Evolutionary conservation across 345 rosid genomes (phyloP), one percentile per base, ranked within the genome.

Genomic region (Corchorus capsularis): DNA sequence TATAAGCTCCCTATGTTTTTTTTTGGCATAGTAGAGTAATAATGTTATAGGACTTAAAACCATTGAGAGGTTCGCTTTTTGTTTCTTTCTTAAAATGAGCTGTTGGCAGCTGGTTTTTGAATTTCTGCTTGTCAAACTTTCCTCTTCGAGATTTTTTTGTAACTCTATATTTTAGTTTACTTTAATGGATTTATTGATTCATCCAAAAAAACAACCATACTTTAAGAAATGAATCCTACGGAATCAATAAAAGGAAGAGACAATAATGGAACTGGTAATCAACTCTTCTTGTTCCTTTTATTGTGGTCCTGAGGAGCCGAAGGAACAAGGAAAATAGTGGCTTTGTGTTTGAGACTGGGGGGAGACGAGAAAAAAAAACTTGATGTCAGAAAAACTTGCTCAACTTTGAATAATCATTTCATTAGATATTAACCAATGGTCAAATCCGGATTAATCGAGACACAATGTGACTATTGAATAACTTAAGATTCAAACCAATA

Each of bases 1-100:
- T 63, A 8, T 15, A 7, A 12, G 43, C 19, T 61, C 6, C 2
- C 7, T 62, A 34, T 4, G 66, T 62, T 62, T n/a, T n/a, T n/a
- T n/a, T n/a, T n/a, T n/a, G n/a, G 20, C n/a, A 13, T 45, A 46
- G 19, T 22, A 41, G 6, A 4, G 45, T 41, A 41, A 41, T 41
- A 14, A 67, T 27, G 6, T 14, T 68, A 27, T 68, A 27, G 41
- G 27, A 27, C 27, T 27, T 27, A 27, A 27, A 27, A 27, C 39
- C 57, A 27, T 68, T 22, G 72, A 41, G 47, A 68, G 72, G 41
- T 11, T 68, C 8, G 57, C 20, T 27, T 47, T 68, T 68, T 68
- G 72, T 68, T 43, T 43, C 70, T 11, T 65, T 45, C 17, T 17
- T 3, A 41, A 41, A 47, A 12, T 68, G 10, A 22, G n/a, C 56